Percentiles rank a stretch among this genome's conserved stretches.
These are phyloP conservation scores for Epichloe sylvatica DNA, from an alignment of 2,329 filamentous ascomycete genomes.

Conservation along the genomic window DNA sequence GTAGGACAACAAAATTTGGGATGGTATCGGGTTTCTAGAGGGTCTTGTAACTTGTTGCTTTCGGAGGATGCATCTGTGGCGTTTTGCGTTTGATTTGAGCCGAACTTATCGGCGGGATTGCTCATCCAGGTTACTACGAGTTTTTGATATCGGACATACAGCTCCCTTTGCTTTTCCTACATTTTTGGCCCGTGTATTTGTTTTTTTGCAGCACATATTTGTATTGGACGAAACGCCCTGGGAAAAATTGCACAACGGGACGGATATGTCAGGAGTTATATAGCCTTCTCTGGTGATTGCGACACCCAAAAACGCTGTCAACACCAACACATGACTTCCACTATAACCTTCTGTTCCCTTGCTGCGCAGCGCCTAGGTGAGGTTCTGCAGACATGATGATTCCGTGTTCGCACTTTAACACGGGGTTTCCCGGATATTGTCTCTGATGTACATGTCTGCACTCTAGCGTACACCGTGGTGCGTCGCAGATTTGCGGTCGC, in stretches of 20 bases:
- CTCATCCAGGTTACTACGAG: neutral
- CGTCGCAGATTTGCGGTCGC: too few species aligned
- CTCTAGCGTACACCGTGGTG: too few species aligned
- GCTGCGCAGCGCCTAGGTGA: too few species aligned
- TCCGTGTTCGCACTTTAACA: too few species aligned
- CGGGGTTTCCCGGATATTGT: too few species aligned
- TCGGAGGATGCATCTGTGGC: constrained; percentile 1
- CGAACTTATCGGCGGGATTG: neutral
- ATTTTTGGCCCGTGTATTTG: neutral
- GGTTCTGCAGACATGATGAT: too few species aligned
- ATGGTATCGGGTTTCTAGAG: neutral
- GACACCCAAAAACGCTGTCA: neutral
- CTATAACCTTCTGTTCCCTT: too few species aligned
- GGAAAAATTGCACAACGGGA: neutral
- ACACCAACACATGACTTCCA: too few species aligned
- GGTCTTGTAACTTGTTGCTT: neutral
- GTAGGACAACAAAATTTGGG: neutral
- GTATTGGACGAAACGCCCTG: neutral
- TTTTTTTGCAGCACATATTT: neutral
- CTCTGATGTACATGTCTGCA: too few species aligned
- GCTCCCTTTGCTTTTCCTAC: neutral
- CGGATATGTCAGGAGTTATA: neutral
- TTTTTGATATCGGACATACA: neutral
- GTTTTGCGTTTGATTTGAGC: neutral
- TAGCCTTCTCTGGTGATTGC: neutral